phyloP scores from a whole-genome alignment of 73 alveolate genomes.

The Tetrahymena elliotti region DNA sequence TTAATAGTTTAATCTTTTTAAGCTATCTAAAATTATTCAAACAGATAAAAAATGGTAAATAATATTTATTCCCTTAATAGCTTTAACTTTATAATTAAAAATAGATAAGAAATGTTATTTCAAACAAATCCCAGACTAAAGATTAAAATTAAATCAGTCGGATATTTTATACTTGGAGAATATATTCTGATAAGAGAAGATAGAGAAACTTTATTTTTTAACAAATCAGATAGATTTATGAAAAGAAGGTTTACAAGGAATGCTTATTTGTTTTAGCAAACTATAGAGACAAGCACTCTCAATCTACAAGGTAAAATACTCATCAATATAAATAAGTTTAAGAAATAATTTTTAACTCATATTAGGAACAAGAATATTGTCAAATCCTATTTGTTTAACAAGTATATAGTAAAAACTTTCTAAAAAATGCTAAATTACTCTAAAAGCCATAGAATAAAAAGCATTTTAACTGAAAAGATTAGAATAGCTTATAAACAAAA shows the following conservation, averaged over 20 bases:
- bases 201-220: neutral
- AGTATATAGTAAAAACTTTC: neutral
- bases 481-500: neutral
- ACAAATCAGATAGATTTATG: neutral
- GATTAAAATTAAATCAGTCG: neutral
- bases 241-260: neutral
- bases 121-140: neutral
- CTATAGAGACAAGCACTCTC: neutral
- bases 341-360: neutral
- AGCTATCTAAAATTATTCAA: neutral
- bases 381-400: neutral
- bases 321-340: neutral
- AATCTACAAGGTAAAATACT: neutral
- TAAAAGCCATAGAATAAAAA: neutral
- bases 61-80: neutral
- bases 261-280: neutral
- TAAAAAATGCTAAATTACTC: neutral
- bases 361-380: neutral
- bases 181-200: neutral
- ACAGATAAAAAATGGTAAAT: neutral
- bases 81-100: neutral
- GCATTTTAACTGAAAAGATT: neutral
- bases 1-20: neutral
- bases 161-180: neutral
- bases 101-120: neutral